A percentile compares a stretch with the other conserved stretches of the same genome.
phyloP scores from a whole-genome alignment of 371 early-diverging fungal genomes.

The Dinochytrium kinnereticum region DNA sequence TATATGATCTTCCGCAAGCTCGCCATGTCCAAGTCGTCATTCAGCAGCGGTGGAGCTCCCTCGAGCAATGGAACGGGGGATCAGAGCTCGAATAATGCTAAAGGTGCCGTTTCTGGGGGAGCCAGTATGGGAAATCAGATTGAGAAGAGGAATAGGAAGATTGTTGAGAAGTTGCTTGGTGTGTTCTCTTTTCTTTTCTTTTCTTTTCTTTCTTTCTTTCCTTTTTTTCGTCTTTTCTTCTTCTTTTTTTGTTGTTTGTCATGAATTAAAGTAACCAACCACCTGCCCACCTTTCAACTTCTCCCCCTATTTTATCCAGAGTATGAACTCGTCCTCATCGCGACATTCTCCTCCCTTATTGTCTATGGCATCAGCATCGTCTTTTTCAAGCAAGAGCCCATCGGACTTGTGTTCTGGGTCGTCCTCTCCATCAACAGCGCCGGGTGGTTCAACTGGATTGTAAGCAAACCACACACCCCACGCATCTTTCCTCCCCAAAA shows the following conservation, averaged over 20 bases:
- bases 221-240: neutral
- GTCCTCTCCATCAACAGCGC: slow-evolving; percentile 17
- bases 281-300: neutral
- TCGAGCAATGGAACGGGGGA: neutral
- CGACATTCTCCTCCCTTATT: slow-evolving; percentile 11
- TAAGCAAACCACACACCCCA: too few relatives aligned
- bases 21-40: neutral
- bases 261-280: neutral
- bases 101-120: too few relatives aligned
- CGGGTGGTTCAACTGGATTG: slow-evolving; percentile 4
- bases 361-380: slow-evolving; percentile 3
- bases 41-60: neutral
- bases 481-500: too few relatives aligned
- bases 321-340: slow-evolving; percentile 3
- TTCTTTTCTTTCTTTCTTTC: neutral
- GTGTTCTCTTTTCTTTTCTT: neutral
- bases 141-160: neutral
- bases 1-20: slow-evolving; percentile 14
- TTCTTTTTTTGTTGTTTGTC: too few relatives aligned
- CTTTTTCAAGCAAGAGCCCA: slow-evolving; percentile 2
- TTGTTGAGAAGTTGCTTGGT: slow-evolving; percentile 8
- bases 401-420: slow-evolving; percentile 4
- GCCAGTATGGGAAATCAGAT: neutral
- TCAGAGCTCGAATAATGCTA: neutral
- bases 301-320: neutral